A percentile compares a stretch with the other conserved stretches of the same genome.
These are phyloP conservation scores for Leishmania tropica DNA, from an alignment of 208 protist species.

Conservation along the genomic window DNA sequence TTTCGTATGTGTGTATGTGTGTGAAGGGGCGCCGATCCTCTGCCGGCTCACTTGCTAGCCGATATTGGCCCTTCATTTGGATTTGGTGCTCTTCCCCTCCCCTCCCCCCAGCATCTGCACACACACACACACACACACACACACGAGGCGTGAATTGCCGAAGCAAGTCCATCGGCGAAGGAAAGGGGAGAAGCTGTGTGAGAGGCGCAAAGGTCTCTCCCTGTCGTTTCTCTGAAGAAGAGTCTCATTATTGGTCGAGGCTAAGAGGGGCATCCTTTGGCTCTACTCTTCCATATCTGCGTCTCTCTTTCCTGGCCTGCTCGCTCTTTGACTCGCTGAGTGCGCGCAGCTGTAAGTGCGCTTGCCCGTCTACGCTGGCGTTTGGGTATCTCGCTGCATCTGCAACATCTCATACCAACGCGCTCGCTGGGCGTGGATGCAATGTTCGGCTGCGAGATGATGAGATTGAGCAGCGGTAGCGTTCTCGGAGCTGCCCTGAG, in stretches of 20 bases:
- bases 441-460: neutral
- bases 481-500: slow-evolving; percentile 60
- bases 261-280: neutral
- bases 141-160: neutral
- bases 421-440: neutral
- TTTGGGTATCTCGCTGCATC: neutral
- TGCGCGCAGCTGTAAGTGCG: neutral
- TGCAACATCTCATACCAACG: neutral
- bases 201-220: neutral
- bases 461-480: slow-evolving; percentile 29
- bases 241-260: neutral
- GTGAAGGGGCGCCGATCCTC: neutral
- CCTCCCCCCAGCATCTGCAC: neutral
- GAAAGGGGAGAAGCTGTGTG: neutral
- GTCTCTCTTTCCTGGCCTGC: neutral
- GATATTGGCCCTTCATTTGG: neutral
- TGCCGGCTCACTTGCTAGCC: neutral
- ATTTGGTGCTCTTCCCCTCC: too few relatives aligned
- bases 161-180: neutral
- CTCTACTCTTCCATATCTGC: neutral
- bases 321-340: neutral
- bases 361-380: neutral
- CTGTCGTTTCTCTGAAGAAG: neutral
- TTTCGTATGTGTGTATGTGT: neutral
- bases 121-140: neutral